A percentile compares a stretch with the other conserved stretches of the same genome.
These are phyloP conservation scores for Seiridium unicorne DNA, from an alignment of 2,329 filamentous ascomycete species.

Conservation along the genomic window DNA sequence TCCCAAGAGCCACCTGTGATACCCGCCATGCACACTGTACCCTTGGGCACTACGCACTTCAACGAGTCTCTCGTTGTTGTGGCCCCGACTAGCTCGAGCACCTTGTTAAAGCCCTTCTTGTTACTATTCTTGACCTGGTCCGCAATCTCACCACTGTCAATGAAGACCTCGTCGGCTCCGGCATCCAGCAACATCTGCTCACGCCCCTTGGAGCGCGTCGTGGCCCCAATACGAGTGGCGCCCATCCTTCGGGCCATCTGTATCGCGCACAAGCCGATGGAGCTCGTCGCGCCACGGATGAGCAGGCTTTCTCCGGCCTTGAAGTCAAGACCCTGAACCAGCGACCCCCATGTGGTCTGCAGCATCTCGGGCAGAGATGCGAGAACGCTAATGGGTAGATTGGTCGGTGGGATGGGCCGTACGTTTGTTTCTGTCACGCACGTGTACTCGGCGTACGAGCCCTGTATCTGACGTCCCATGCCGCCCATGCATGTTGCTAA, in stretches of 20 bases:
- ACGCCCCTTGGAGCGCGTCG: constrained; percentile 34
- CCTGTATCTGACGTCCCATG: constrained; percentile 43
- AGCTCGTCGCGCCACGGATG: constrained; percentile 48
- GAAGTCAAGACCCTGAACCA: constrained; percentile 37
- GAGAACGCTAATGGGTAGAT: constrained; percentile 28
- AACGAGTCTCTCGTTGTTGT: constrained; percentile 42
- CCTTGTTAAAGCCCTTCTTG: constrained; percentile 37
- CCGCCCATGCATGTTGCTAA: constrained; percentile 47
- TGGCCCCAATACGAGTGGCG: constrained; percentile 32
- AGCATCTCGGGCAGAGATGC: constrained; percentile 50
- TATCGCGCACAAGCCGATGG: constrained; percentile 44
- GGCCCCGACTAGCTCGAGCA: constrained; percentile 44
- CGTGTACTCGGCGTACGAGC: constrained; percentile 48
- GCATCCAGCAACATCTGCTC: constrained; percentile 33
- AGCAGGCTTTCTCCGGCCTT: constrained; percentile 38
- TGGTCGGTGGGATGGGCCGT: constrained; percentile 25
- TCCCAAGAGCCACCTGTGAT: constrained; percentile 20
- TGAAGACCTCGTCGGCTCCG: constrained; percentile 40
- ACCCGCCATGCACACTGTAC: constrained; percentile 43
- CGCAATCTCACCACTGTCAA: constrained; percentile 40
- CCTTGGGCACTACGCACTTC: constrained; percentile 32
- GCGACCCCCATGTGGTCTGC: constrained; percentile 45
- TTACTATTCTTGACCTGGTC: constrained; percentile 27
- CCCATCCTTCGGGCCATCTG: constrained; percentile 41
- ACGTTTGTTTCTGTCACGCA: constrained; percentile 39